phyloP scores from a whole-genome alignment of 2,329 filamentous ascomycete species.

The Colletotrichum abscissum region DNA sequence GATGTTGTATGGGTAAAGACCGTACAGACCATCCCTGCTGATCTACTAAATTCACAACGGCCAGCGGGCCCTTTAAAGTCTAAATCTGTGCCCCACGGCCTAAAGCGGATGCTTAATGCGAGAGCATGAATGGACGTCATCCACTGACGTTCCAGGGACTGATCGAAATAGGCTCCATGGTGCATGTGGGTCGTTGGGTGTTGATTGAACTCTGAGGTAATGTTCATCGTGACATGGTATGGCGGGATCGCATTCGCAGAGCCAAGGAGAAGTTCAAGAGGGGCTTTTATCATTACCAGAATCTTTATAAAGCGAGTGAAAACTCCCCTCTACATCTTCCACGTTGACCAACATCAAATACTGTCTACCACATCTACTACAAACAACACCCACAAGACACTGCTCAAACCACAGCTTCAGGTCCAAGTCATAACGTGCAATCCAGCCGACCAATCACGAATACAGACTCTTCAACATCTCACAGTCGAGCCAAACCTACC shows the following conservation, averaged over 20 bases:
- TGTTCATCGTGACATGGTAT: no score
- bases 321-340: accelerated
- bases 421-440: neutral
- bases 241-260: neutral
- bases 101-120: neutral
- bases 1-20: neutral
- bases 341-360: accelerated
- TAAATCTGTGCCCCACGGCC: neutral
- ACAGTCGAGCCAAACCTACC: no score
- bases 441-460: accelerated
- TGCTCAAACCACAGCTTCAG: no score
- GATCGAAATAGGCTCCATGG: neutral
- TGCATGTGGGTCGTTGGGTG: neutral
- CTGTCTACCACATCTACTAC: neutral
- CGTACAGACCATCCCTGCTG: neutral
- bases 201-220: neutral
- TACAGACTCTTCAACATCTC: accelerated
- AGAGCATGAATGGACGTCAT: neutral
- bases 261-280: accelerated
- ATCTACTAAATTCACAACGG: neutral
- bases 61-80: no score
- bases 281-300: neutral
- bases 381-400: no score
- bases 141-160: neutral
- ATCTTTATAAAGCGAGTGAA: neutral